These are phyloP conservation scores for Cantharellus cinnabarinus DNA, from an alignment of 768 basidiomycete genomes.

Conservation along the genomic window DNA sequence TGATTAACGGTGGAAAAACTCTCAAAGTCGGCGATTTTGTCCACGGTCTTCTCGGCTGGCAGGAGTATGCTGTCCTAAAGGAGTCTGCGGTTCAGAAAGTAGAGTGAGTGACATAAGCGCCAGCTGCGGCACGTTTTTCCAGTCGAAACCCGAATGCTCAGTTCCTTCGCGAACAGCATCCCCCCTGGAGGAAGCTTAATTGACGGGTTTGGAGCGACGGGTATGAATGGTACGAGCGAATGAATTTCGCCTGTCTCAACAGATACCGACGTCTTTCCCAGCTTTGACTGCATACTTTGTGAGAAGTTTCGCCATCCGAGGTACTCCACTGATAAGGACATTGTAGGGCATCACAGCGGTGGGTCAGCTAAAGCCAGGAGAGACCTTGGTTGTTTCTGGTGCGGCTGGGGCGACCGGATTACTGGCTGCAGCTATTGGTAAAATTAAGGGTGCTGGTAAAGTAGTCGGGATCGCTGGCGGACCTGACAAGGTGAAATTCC, in stretches of 20 bases:
- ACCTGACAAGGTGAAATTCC: slow-evolving; percentile 64
- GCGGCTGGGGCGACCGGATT: slow-evolving; percentile 81
- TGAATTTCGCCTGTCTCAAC: too few species aligned
- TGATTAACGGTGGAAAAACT: slow-evolving; percentile 33
- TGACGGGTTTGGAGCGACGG: too few species aligned
- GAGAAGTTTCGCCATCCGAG: slow-evolving; percentile 9
- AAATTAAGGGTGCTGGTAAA: slow-evolving; percentile 42
- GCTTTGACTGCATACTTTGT: slow-evolving; percentile 85
- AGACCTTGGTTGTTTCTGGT: slow-evolving; percentile 69
- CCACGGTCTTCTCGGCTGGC: slow-evolving; percentile 44
- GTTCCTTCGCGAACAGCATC: too few species aligned
- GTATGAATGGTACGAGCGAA: too few species aligned
- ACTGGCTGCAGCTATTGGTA: slow-evolving; percentile 64
- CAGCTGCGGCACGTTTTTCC: too few species aligned
- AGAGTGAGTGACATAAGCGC: slow-evolving; percentile 23
- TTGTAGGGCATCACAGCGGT: slow-evolving; percentile 61
- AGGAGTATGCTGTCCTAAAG: slow-evolving; percentile 38
- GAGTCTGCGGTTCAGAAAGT: slow-evolving; percentile 32
- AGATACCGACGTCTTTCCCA: slow-evolving; percentile 12
- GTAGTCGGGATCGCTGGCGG: slow-evolving; percentile 81
- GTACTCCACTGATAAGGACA: too few species aligned
- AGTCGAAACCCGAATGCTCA: too few species aligned
- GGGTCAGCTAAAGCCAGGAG: slow-evolving; percentile 61
- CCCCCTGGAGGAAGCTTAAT: too few species aligned
- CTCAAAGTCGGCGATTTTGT: slow-evolving; percentile 54